Evolutionary conservation across 805 yeast genomes (phyloP), one percentile per base, ranked within the genome.

Genomic region (Vanderwaltozyma polyspora): DNA sequence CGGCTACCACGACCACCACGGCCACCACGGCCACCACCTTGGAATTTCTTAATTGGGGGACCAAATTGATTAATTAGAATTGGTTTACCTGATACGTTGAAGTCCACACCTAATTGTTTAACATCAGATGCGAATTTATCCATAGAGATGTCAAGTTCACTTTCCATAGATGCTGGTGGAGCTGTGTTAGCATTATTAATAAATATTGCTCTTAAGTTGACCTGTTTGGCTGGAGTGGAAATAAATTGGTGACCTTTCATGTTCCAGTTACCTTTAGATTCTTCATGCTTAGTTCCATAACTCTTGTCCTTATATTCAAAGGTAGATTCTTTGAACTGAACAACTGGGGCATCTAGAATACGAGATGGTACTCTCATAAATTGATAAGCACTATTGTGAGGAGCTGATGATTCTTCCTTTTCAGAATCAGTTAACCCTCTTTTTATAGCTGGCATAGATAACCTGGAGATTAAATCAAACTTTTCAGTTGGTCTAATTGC

Each of bases 311-410:
- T 30, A 25, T 43, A 39, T 11, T 23, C 31, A 10, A 45, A 28
- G 5, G 25, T 28, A 14, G 45, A 24, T 5, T 29, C 22, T 18
- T 40, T 38, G 31, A 35, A 45, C 31, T 42, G 41, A 32, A 47
- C 43, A 15, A 40, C 37, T 21, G 51, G 51, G n/a, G 51, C 42
- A 28, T 47, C 49, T 27, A 47, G 43, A 31, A 47, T 41, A 29
- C 49, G 43, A 21, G 49, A 45, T 34, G 51, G 49, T 19, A 47
- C 49, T 18, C 29, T 45, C 29, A 47, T 32, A 37, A 47, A 45
- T n/a, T n/a, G n/a, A n/a, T n/a, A n/a, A n/a, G n/a, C n/a, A n/a
- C n/a, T n/a, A 19, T 31, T 29, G 28, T 33, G 38, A 8, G 23
- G 28, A 11, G 44, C 25, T 5, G 19, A 30, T 3, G 18, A 31